These are phyloP conservation scores for Sclerotinia subarctica DNA, from an alignment of 2,329 filamentous ascomycete genomes.

Conservation along the genomic window DNA sequence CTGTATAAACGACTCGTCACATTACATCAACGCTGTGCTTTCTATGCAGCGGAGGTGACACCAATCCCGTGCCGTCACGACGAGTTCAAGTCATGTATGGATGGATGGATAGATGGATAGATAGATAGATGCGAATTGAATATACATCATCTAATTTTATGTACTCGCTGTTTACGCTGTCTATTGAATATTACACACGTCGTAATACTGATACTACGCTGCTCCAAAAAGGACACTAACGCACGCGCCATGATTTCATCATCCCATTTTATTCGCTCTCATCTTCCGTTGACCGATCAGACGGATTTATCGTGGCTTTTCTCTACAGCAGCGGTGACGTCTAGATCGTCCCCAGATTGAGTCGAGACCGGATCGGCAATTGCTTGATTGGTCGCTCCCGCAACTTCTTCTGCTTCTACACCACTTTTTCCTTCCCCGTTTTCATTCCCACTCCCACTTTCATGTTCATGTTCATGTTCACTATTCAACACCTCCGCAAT, in stretches of 20 bases:
- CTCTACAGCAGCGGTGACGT: background rate
- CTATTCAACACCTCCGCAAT: conserved; percentile 1
- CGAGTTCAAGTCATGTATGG: background rate
- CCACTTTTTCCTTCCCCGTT: background rate
- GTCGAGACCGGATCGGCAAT: background rate
- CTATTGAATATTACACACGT: background rate
- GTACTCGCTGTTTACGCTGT: conserved; percentile 1
- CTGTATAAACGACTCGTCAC: no score
- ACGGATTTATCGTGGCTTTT: background rate
- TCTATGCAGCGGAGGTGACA: no score
- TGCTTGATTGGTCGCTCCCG: background rate
- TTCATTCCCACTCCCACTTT: background rate
- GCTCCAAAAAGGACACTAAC: background rate
- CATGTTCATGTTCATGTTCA: background rate
- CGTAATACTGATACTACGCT: no score
- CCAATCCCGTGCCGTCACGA: no score
- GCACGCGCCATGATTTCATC: conserved; percentile 2
- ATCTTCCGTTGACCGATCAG: background rate
- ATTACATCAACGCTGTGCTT: no score
- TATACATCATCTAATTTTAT: background rate
- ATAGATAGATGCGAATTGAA: background rate
- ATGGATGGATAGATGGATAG: no score
- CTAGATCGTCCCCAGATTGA: background rate
- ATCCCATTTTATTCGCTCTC: background rate
- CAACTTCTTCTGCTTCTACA: background rate